Evolutionary conservation across 306 rosid species (phyloP), one percentile per base, ranked within the genome.

Genomic region (Cajanus cajan): DNA sequence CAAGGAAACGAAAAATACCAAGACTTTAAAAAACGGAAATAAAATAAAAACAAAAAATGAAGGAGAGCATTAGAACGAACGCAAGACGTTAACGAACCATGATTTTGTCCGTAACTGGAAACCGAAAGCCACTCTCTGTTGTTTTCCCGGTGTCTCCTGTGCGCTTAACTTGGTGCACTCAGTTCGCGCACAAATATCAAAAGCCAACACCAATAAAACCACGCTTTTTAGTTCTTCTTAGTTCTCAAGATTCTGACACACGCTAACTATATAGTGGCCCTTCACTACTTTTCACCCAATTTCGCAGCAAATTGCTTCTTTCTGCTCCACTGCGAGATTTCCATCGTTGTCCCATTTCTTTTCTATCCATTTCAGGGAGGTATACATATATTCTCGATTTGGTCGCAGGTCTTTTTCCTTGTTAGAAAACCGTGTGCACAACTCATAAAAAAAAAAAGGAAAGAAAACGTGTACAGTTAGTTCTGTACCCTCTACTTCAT

Each of bases 91-190:
- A 74, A 54, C 25, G 55, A 70, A 75, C 25, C 54, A 5, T 37
- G 71, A 19, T 63, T 75, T 79, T 84, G 84, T 84, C 65, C 14
- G 47, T 19, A 22, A 13, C 50, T 41, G 25, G 40, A 41, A 63
- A 43, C 48, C 19, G 74, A 62, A 70, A 64, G 45, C 7, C 62
- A 67, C 63, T 19, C 33, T 34, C 51, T 63, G 1, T 72, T 33
- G 19, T 63, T 63, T 74, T 75, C 8, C 48, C 66, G 47, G 10
- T 59, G 22, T 58, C 7, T 36, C 8, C 18, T 24, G 8, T 22
- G 7, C 63, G n/a, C n/a, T 51, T 24, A 31, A 8, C 12, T 36
- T 22, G 55, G 36, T 14, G 57, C 14, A 18, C n/a, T n/a, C n/a
- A n/a, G 39, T 50, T 65, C 36, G 5, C 7, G 34, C 59, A 24